Conservation (phyloP, 2,329 filamentous ascomycete genomes). For the Rhynchosporium agropyri region DNA sequence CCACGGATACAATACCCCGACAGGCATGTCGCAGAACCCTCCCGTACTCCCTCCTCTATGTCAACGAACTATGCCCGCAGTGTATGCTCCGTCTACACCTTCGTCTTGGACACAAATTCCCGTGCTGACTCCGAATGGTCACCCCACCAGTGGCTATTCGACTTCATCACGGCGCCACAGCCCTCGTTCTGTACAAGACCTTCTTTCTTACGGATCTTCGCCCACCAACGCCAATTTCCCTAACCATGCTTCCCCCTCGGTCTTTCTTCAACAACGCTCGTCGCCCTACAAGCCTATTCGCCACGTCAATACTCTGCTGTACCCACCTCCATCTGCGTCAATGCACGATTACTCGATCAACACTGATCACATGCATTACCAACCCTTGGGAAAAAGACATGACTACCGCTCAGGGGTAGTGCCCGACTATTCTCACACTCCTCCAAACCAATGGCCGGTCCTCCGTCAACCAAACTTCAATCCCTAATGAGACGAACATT, state of each 20-base stretch:
- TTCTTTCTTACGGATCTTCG: conserved; percentile 44
- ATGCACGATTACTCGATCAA: conserved; percentile 73
- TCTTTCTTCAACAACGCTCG: conserved; percentile 83
- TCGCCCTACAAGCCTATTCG: conserved; percentile 93
- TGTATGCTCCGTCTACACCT: conserved; percentile 60
- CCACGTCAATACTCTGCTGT: conserved; percentile 85
- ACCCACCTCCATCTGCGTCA: conserved; percentile 79
- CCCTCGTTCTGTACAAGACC: conserved; percentile 40
- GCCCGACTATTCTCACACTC: conserved; percentile 54
- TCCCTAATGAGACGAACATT: conserved; percentile 30
- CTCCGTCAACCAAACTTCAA: conserved; percentile 43
- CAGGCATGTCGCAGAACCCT: conserved; percentile 34
- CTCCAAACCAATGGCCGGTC: conserved; percentile 37
- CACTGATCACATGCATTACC: conserved; percentile 76
- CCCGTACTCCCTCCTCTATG: conserved; percentile 39
- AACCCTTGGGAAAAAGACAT: conserved; percentile 71
- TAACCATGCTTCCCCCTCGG: conserved; percentile 69
- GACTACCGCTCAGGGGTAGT: conserved; percentile 72
- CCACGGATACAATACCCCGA: conserved; percentile 29
- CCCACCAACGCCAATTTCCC: conserved; percentile 44
- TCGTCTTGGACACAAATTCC: conserved; percentile 50
- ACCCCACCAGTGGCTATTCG: conserved; percentile 39
- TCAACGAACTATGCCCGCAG: conserved; percentile 72
- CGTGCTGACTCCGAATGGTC: conserved; percentile 36
- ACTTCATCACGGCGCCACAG: conserved; percentile 43